These are phyloP conservation scores for Bathelium albidoporum DNA, from an alignment of 495 filamentous ascomycete genomes.

Conservation along the genomic window DNA sequence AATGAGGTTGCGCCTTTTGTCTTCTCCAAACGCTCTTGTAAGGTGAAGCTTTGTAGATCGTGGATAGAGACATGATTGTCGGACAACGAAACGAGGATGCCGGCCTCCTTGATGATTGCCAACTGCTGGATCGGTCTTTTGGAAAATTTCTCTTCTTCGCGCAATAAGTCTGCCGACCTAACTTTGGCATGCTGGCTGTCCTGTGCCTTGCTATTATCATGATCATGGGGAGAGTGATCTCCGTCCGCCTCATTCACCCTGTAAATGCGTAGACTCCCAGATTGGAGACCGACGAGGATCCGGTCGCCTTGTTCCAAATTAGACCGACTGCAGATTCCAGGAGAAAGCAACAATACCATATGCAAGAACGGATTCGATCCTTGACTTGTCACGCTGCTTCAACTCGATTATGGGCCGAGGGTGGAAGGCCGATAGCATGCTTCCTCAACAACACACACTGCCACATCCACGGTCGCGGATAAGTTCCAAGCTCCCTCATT, in stretches of 20 bases:
- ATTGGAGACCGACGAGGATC: conserved; percentile 81
- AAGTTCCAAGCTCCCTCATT: background rate
- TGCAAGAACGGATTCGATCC: conserved; percentile 86
- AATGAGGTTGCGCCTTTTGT: conserved; percentile 85
- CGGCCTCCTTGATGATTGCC: conserved; percentile 88
- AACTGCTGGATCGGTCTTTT: conserved; percentile 81
- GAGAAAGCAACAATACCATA: conserved; percentile 47
- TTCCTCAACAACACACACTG: conserved; percentile 4
- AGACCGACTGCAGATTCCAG: conserved; percentile 4
- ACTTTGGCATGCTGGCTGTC: conserved; percentile 30
- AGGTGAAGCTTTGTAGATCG: conserved; percentile 72
- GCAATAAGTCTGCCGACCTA: conserved; percentile 71
- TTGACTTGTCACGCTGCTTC: conserved; percentile 83
- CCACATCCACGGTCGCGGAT: background rate
- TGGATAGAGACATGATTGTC: conserved; percentile 81
- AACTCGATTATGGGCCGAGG: conserved; percentile 95
- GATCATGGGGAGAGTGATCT: conserved; percentile 18
- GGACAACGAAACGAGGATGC: conserved; percentile 77
- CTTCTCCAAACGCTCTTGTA: conserved; percentile 66
- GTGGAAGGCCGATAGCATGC: conserved; percentile 95
- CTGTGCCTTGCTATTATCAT: conserved; percentile 25
- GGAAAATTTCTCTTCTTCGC: conserved; percentile 90
- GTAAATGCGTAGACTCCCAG: conserved; percentile 81
- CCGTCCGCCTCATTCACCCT: conserved; percentile 59
- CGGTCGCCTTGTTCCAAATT: conserved; percentile 56